Base-by-base conservation (phyloP, 1,284 basidiomycete species). In the Schizophyllum amplum region DNA sequence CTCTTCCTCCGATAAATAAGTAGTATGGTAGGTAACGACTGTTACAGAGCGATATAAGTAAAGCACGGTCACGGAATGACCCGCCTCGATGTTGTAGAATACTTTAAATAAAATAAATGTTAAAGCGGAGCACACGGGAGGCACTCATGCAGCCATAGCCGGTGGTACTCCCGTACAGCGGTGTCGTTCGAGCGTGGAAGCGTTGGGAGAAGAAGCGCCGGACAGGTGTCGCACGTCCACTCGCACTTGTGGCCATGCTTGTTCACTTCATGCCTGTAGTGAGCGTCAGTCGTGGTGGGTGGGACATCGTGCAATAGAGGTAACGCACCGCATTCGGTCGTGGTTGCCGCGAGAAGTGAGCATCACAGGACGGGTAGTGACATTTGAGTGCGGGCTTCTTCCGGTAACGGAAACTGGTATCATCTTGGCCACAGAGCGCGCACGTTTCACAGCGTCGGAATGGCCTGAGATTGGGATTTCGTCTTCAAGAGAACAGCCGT, bases 211-310 rank as follows among this genome's bases (percentile, higher is more conserved):
- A 79, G 63, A 78, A 78, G 17, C 76, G 69, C 21, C 75, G 73
- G 57, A n/a, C 77, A 79, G 5, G 74, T 72, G 13, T 73, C 69
- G 59, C 77, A 79, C 1, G 67, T 65, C 60, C 75, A 78, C 61
- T 78, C 76, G 67, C 77, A 78, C 47, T 78, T 63, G 60, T 77
- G 54, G 20, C 57, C 57, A 42, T 60, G 59, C 51, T 60, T 54
- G 21, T 57, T 56, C 25, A 60, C 59, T 26, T 60, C 59, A 50
- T 60, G 59, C 24, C 59, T 26, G 13, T 55, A 47, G n/a, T 53
- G 56, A 47, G 55, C 57, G 53, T 60, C 33, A 42, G 33, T 17
- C 11, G 33, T 42, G n/a, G 33, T 42, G 33, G 33, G 17, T 9
- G 33, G 27, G 33, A 17, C 11, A 17, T 9, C 13, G 33, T 9